phyloP scores from a whole-genome alignment of 208 protist species.

The Herpetomonas samuelpessoai region DNA sequence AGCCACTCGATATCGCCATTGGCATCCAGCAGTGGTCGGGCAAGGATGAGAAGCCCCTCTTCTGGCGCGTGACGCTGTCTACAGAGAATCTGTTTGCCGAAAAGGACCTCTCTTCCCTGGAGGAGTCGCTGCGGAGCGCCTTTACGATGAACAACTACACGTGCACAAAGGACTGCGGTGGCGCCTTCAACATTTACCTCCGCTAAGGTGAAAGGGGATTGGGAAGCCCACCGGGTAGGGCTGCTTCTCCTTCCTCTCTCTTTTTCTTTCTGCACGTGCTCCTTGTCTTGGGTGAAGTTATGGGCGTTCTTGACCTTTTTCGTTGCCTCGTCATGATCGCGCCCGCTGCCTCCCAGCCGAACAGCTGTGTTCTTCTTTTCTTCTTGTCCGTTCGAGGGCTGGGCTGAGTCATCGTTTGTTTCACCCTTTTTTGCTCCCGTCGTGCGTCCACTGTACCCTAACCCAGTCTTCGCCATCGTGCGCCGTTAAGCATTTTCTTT shows the following conservation, averaged over 20 bases:
- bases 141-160: slow-evolving; percentile 16
- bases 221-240: too few species aligned
- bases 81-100: slow-evolving; percentile 53
- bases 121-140: slow-evolving; percentile 19
- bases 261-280: slow-evolving; percentile 12
- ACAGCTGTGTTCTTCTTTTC: too few species aligned
- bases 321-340: too few species aligned
- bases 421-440: too few species aligned
- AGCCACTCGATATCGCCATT: slow-evolving; percentile 58
- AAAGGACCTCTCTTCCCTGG: slow-evolving; percentile 29
- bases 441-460: too few species aligned
- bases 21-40: slow-evolving; percentile 39
- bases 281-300: too few species aligned
- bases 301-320: too few species aligned
- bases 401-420: too few species aligned
- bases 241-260: slow-evolving; percentile 8
- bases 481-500: too few species aligned
- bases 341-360: too few species aligned
- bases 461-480: too few species aligned
- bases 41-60: slow-evolving; percentile 19
- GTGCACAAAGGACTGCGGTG: slow-evolving; percentile 15
- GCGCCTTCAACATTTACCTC: slow-evolving; percentile 29
- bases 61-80: slow-evolving; percentile 54
- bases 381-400: too few species aligned
- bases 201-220: slow-evolving; percentile 11